phyloP scores from a whole-genome alignment of 2,329 filamentous ascomycete genomes.

The Tolypocladium cylindrosporum region DNA sequence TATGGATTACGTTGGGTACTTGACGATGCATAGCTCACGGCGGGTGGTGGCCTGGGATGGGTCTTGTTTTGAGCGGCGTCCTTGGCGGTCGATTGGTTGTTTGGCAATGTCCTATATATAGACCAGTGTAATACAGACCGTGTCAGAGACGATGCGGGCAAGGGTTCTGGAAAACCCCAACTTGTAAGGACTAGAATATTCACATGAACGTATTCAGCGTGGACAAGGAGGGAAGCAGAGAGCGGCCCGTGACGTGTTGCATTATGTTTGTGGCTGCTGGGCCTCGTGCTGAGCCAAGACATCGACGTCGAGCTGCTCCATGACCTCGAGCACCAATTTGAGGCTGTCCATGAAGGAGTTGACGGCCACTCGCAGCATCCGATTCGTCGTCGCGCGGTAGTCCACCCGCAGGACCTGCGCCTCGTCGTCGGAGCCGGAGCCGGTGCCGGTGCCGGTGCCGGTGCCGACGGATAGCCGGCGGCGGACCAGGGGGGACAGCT shows the following conservation, averaged over 20 bases:
- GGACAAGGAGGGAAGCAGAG: neutral
- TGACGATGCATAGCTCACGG: neutral
- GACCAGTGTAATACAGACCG: neutral
- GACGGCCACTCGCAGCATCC: conserved; percentile 91
- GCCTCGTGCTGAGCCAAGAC: conserved; percentile 40
- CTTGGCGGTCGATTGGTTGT: neutral
- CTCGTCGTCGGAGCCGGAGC: conserved; percentile 8
- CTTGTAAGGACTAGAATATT: neutral
- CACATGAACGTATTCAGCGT: neutral
- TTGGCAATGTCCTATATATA: neutral
- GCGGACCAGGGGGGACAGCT: conserved; percentile 75
- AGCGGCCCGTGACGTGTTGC: neutral
- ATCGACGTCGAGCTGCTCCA: conserved; percentile 83
- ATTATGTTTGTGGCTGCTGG: conserved; percentile 1
- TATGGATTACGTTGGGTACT: neutral
- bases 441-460: conserved; percentile 11
- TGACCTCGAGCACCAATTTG: conserved; percentile 74
- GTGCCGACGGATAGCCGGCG: conserved; percentile 53
- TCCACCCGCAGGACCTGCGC: conserved; percentile 54
- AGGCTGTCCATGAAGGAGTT: conserved; percentile 95
- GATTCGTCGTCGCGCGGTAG: conserved; percentile 84
- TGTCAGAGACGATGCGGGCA: neutral
- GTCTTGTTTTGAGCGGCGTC: neutral
- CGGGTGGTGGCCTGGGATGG: neutral
- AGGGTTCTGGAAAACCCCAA: neutral